Base-by-base conservation (phyloP, 2,329 filamentous ascomycete genomes). In the Fusarium setosum region DNA sequence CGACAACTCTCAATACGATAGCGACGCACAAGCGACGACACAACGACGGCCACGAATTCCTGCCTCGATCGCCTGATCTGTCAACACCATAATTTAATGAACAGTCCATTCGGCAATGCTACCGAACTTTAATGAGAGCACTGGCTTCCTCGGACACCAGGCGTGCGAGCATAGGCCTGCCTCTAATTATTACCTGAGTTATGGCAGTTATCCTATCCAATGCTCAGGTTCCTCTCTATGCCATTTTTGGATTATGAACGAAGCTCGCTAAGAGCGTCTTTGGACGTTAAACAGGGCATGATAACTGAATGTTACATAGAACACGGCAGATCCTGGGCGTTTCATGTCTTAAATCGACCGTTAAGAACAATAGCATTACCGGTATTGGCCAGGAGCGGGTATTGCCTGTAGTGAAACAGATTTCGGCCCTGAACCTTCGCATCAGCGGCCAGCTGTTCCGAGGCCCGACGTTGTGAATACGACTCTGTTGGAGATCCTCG, bases 311-410 rank as follows among this genome's bases (percentile, higher is more conserved):
- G 51, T 45, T 12, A 59, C 40, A 23, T 23, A n/a, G n/a, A 34
- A 32, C n/a, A 53, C 9, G 31, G 11, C 26, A 11, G 17, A 63
- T 42, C 63, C 59, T 54, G 31, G 59, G 9, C 49, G 59, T 67
- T 67, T 67, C 64, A 61, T 29, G 38, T 54, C 51, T 61, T 65
- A 67, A 48, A 15, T 41, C 41, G 20, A 17, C 23, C 44, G 31
- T 51, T 68, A 61, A 68, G 61, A 65, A 44, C 34, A 17, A 59
- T 67, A 67, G 56, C 64, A 67, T 67, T 54, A 40, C 31, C 35
- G 40, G 64, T 68, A 68, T 65, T 34, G 29, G 17, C 53, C 41
- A 63, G 60, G 52, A 48, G 44, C 64, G 44, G 52, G n/a, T 44
- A 48, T 68, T 61, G 32, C 51, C 42, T 18, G 18, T 38, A 44